Conservation (phyloP, 805 yeast genomes). For the Jamesozyma rosinii region DNA sequence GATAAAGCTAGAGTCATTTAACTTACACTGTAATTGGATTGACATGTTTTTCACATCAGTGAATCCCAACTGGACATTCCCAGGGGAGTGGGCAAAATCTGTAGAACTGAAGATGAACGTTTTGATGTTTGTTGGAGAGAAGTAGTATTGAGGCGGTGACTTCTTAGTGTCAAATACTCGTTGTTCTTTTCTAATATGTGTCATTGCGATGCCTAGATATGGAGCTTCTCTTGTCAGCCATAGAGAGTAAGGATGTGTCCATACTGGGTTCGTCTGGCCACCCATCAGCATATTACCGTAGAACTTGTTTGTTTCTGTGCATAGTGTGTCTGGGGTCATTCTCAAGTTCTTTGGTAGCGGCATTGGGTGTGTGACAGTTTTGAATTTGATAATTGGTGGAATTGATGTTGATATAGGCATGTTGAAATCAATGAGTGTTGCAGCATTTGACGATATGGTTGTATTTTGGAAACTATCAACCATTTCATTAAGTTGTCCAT, state of each 20-base stretch:
- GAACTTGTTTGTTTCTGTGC: slow-evolving; percentile 67
- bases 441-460: neutral
- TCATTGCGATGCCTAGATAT: slow-evolving; percentile 53
- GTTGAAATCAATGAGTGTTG: slow-evolving; percentile 31
- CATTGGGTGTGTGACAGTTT: slow-evolving; percentile 23
- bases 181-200: slow-evolving; percentile 51
- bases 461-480: neutral
- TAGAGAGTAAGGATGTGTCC: slow-evolving; percentile 76
- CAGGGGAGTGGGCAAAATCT: slow-evolving; percentile 30
- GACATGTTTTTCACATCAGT: slow-evolving; percentile 30
- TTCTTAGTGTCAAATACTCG: slow-evolving; percentile 65
- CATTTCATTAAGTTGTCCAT: neutral
- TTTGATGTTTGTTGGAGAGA: slow-evolving; percentile 58
- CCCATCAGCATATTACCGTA: slow-evolving; percentile 64
- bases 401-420: slow-evolving; percentile 35
- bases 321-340: slow-evolving; percentile 28
- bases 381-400: slow-evolving; percentile 41
- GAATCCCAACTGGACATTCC: slow-evolving; percentile 21
- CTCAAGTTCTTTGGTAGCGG: slow-evolving; percentile 27
- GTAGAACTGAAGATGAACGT: slow-evolving; percentile 43
- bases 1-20: slow-evolving; percentile 32
- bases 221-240: slow-evolving; percentile 50
- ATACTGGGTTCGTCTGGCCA: slow-evolving; percentile 56
- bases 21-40: slow-evolving; percentile 25
- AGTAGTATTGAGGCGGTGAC: slow-evolving; percentile 50